These are phyloP conservation scores for Umbelopsis ramanniana DNA, from an alignment of 192 early-diverging fungal genomes.

Conservation along the genomic window DNA sequence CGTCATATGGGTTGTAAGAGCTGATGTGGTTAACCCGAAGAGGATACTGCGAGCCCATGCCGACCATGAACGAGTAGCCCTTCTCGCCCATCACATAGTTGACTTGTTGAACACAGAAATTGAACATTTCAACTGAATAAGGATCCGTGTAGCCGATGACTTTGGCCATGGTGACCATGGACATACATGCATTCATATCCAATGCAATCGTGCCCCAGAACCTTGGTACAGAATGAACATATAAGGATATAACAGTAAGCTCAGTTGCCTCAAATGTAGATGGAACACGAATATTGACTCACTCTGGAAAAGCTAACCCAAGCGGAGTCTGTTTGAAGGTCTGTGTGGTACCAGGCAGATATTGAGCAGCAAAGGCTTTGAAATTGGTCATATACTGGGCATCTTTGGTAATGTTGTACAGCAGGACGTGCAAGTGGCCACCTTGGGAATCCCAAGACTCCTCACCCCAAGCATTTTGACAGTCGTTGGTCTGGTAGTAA, in stretches of 20 bases:
- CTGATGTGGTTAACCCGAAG: slow-evolving; percentile 45
- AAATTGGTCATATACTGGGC: slow-evolving; percentile 37
- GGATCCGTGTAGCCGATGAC: slow-evolving; percentile 26
- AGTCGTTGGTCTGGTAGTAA: slow-evolving; percentile 25
- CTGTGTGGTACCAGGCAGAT: slow-evolving; percentile 37
- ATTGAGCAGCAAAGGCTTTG: slow-evolving; percentile 39
- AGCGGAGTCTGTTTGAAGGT: slow-evolving; percentile 50
- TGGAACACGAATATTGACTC: slow-evolving; percentile 27
- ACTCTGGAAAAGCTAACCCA: slow-evolving; percentile 48
- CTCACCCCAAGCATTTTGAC: slow-evolving; percentile 34
- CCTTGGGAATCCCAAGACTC: slow-evolving; percentile 60
- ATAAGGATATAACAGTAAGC: not conserved
- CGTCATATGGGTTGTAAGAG: slow-evolving; percentile 48
- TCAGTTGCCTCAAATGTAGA: slow-evolving; percentile 9
- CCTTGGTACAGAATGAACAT: slow-evolving; percentile 14
- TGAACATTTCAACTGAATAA: slow-evolving; percentile 31
- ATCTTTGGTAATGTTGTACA: slow-evolving; percentile 50
- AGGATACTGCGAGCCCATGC: slow-evolving; percentile 38
- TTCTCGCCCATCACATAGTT: slow-evolving; percentile 59
- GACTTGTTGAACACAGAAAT: slow-evolving; percentile 52
- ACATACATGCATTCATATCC: slow-evolving; percentile 45
- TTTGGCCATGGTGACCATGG: slow-evolving; percentile 50
- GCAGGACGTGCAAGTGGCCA: slow-evolving; percentile 43
- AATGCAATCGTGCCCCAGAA: slow-evolving; percentile 54
- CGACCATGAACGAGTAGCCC: slow-evolving; percentile 44